Conservation (phyloP, 768 basidiomycete genomes). For the Galerina sulciceps region DNA sequence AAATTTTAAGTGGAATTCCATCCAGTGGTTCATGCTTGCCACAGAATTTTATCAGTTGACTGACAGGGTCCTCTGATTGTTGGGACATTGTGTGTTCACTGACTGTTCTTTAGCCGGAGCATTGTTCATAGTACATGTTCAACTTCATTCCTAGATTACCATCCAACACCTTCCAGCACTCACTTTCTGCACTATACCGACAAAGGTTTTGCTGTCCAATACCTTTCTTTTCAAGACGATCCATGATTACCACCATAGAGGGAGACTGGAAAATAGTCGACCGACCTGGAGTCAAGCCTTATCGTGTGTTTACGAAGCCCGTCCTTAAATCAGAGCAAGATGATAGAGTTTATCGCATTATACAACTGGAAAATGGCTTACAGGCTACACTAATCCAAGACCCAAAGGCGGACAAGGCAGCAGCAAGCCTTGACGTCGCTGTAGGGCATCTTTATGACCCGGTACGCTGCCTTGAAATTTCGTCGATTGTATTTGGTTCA, state of each 20-base stretch:
- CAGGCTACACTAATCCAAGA: constrained; percentile 87
- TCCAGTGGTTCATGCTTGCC: no score
- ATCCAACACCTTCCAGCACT: neutral
- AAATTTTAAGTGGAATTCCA: no score
- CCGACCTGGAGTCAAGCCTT: constrained; percentile 17
- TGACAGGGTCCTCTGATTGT: constrained; percentile 18
- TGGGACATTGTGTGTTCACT: neutral
- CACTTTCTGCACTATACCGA: neutral
- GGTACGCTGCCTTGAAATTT: constrained; percentile 46
- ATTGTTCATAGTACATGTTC: constrained; percentile 23
- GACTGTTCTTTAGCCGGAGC: constrained; percentile 8
- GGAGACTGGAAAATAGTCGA: constrained; percentile 25
- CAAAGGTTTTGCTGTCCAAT: neutral
- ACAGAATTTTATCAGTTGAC: constrained; percentile 5
- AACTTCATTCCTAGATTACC: constrained; percentile 18
- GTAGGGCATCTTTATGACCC: constrained; percentile 96
- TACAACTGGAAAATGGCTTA: constrained; percentile 88
- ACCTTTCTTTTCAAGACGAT: neutral
- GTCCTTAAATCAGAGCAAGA: constrained; percentile 79
- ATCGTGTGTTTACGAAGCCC: constrained; percentile 27
- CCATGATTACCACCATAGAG: constrained; percentile 20
- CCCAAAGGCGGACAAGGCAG: constrained; percentile 87
- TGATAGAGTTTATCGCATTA: constrained; percentile 78
- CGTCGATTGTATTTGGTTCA: constrained; percentile 26
- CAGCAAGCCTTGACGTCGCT: constrained; percentile 91